Evolutionary conservation across 176 grass and related monocot genomes (phyloP), one percentile per base, ranked within the genome.

Genomic region (Avena atlantica): DNA sequence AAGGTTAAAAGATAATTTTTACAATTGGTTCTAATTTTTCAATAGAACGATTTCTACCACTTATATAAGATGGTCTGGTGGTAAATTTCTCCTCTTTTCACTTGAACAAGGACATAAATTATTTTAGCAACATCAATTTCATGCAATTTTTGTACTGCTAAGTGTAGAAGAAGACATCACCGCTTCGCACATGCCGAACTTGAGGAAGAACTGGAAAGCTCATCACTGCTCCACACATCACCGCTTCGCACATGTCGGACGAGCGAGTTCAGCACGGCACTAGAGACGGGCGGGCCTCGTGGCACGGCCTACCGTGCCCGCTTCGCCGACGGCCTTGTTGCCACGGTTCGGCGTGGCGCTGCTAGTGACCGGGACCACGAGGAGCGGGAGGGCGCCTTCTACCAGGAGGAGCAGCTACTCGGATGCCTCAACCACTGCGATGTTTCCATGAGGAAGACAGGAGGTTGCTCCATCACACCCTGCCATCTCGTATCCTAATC

Each of bases 321-420:
- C 62, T 98, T 98, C 93, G 42, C 86, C 71, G 88, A 92, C 51
- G 92, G 96, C 21, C 87, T 92, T 45, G 85, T 96, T 48, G 94
- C 90, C 56, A 90, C 85, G 65, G 93, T 98, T 58, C 76, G 88
- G 50, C 90, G 87, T 19, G 57, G 31, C 31, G 31, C 64, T 8
- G 80, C 76, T 56, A 44, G 47, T 20, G 21, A 74, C 12, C 21
- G 44, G 45, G 44, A 50, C 12, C 11, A 74, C 12, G 78, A 87
- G 6, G 83, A 83, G 69, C 29, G 51, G 17, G 85, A 84, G 29
- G 81, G 74, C 21, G 70, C 85, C 59, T 95, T 94, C 87, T 87
- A 92, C 58, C 88, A 78, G 31, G 89, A 95, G 81, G 79, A 96
- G 60, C 90, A 98, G 84, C 85, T 91, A 47, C 86, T 95, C 25